phyloP scores from a whole-genome alignment of 306 rosid genomes.

The Phaseolus lunatus region DNA sequence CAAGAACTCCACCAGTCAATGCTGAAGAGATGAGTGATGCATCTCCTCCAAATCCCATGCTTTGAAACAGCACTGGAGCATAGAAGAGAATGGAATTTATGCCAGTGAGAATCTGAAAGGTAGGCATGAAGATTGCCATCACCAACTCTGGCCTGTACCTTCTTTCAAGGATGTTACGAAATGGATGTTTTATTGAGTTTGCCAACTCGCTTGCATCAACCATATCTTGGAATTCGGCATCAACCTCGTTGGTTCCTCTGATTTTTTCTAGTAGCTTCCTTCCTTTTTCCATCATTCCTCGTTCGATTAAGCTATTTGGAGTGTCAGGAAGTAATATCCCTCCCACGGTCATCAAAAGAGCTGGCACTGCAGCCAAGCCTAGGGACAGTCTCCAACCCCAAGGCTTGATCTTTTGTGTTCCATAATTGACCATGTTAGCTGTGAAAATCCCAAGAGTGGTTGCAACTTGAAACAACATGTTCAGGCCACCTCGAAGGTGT shows the following conservation, averaged over 20 bases:
- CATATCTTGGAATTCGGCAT: constrained; percentile 88
- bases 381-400: constrained; percentile 98
- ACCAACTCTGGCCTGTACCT: constrained; percentile 79
- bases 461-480: constrained; percentile 97
- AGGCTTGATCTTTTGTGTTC: constrained; percentile 73
- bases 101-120: constrained; percentile 87
- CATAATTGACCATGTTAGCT: constrained; percentile 90
- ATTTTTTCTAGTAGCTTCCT: constrained; percentile 68
- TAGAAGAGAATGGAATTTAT: constrained; percentile 88
- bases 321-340: constrained; percentile 90
- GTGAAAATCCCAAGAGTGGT: constrained; percentile 86
- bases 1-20: constrained; percentile 88
- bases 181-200: constrained; percentile 69
- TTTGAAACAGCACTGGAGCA: constrained; percentile 88
- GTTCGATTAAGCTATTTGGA: constrained; percentile 85
- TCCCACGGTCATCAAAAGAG: constrained; percentile 77
- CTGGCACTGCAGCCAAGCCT: constrained; percentile 83
- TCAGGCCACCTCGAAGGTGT: constrained; percentile 87
- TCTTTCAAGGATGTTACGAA: constrained; percentile 70
- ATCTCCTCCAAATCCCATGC: constrained; percentile 81
- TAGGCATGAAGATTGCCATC: constrained; percentile 90
- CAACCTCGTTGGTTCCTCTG: constrained; percentile 74
- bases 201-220: constrained; percentile 82
- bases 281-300: constrained; percentile 68
- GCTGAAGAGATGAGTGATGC: constrained; percentile 91